Base-by-base conservation (phyloP, 2,329 filamentous ascomycete genomes). In the Amylocarpus encephaloides region DNA sequence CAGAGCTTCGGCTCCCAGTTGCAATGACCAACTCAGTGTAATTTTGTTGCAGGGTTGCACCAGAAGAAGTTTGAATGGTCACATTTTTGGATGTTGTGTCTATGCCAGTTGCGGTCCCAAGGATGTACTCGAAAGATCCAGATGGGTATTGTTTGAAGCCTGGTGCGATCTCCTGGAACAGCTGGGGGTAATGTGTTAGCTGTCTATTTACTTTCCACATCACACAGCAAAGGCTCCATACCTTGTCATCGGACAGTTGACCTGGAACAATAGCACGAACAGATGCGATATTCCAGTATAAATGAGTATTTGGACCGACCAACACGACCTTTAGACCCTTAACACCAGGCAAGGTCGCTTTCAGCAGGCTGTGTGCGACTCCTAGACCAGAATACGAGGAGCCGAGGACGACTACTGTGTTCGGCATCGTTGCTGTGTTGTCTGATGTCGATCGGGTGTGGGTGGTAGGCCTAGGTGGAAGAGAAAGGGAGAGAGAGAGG, bases 301-400 rank as follows among this genome's bases (percentile, higher is more conserved):
- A 68, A 52, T 77, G 66, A 6, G 71, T 71, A 50, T 70, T 73
- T 2, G 74, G 76, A 51, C 75, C 73, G 58, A 83, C 68, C 12
- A 81, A 65, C 6, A 49, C 33, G 2, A 49, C 47, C 34, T 49
- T 49, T 32, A 49, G 12, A 18, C 38, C 44, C 18, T 36, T 45
- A 18, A 43, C 34, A n/a, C 29, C 22, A 7, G 12, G 13, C 12
- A 29, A 33, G 6, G 33, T 34, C 19, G 18, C 12, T 15, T 47
- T 47, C 19, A 47, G 29, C 4, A 47, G 30, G 18, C 26, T 76
- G 54, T 82, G 78, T 2, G 78, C 75, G 2, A 67, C 67, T 7
- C 69, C 72, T 2, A 79, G 51, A 30, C 78, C 78, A 15, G 64
- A 75, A 57, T 75, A 79, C 6, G 76, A 78, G n/a, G 70, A 75